Percentiles rank a stretch among this genome's conserved stretches.
Conservation (phyloP, 2,329 filamentous ascomycete species). For the Colletotrichum spinosum region DNA sequence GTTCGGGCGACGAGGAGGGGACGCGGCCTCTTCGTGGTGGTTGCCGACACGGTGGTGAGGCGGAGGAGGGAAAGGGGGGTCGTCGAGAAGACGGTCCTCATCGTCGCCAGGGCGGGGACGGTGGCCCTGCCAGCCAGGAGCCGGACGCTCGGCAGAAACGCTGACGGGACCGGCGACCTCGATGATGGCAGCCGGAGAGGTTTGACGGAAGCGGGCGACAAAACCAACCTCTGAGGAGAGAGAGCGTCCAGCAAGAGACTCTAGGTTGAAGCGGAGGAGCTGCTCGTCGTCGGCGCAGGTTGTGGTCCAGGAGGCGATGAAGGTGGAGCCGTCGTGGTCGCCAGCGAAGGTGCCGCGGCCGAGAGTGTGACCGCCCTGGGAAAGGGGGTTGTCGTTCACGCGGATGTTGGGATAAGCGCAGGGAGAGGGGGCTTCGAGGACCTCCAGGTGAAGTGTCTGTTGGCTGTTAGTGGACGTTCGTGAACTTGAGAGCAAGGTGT, state of each 20-base stretch:
- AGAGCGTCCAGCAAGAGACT: slow-evolving; percentile 54
- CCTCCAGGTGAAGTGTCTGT: slow-evolving; percentile 56
- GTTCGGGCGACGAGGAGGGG: slow-evolving; percentile 33
- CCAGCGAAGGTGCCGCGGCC: slow-evolving; percentile 56
- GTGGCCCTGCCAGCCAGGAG: slow-evolving; percentile 33
- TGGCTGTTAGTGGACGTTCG: slow-evolving; percentile 6
- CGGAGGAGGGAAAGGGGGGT: slow-evolving; percentile 38
- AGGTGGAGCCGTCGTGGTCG: slow-evolving; percentile 47
- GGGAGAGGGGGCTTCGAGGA: slow-evolving; percentile 56
- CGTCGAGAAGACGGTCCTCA: slow-evolving; percentile 29
- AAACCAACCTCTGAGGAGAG: slow-evolving; percentile 53
- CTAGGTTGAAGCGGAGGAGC: slow-evolving; percentile 56
- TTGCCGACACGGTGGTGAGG: slow-evolving; percentile 36
- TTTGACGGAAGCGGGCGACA: slow-evolving; percentile 59
- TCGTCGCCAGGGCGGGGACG: slow-evolving; percentile 29
- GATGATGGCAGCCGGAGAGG: slow-evolving; percentile 53
- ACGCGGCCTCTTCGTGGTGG: slow-evolving; percentile 11
- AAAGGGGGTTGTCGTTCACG: slow-evolving; percentile 57
- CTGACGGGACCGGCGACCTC: slow-evolving; percentile 51
- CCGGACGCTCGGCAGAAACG: slow-evolving; percentile 37
- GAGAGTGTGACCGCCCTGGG: slow-evolving; percentile 51
- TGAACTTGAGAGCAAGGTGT: background rate
- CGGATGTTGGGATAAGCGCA: slow-evolving; percentile 61
- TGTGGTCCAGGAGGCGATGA: slow-evolving; percentile 60
- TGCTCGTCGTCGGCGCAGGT: slow-evolving; percentile 59